Percentiles rank a stretch among this genome's conserved stretches.
These are phyloP conservation scores for Toxicodendron radicans DNA, from an alignment of 345 rosid species.

Conservation along the genomic window DNA sequence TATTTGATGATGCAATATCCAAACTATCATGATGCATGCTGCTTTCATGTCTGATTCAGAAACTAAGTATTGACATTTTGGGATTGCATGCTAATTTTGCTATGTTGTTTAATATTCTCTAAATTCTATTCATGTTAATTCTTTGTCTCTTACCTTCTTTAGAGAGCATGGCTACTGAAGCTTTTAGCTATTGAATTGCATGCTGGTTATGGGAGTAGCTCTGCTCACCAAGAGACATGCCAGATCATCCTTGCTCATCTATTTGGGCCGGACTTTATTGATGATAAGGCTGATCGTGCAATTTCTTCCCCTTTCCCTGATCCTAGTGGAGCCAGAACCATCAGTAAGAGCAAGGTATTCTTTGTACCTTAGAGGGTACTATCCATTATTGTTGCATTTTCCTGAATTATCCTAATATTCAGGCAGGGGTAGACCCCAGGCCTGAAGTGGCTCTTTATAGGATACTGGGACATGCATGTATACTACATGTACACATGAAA, in stretches of 20 bases:
- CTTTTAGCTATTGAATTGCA: conserved; percentile 87
- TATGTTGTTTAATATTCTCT: conserved; percentile 2
- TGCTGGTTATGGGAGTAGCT: conserved; percentile 56
- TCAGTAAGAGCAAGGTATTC: conserved; percentile 78
- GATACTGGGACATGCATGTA: no score
- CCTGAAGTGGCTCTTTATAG: no score
- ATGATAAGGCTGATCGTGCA: conserved; percentile 36
- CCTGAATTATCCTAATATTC: neutral
- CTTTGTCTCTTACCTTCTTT: conserved; percentile 22
- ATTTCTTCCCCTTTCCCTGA: conserved; percentile 43
- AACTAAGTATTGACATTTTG: neutral
- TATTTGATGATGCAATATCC: no score
- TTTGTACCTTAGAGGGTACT: neutral
- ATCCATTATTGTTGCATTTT: neutral
- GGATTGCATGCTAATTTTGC: neutral
- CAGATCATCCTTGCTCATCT: conserved; percentile 75
- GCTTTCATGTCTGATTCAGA: neutral
- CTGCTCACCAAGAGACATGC: conserved; percentile 69
- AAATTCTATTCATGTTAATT: neutral
- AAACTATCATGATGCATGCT: no score
- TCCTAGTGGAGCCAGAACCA: conserved; percentile 53
- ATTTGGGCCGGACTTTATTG: conserved; percentile 61
- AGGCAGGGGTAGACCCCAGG: no score
- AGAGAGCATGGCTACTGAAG: conserved; percentile 97
- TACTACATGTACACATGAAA: no score